A percentile compares a stretch with the other conserved stretches of the same genome.
Conservation (phyloP, 306 rosid species). For the Neltuma alba region DNA sequence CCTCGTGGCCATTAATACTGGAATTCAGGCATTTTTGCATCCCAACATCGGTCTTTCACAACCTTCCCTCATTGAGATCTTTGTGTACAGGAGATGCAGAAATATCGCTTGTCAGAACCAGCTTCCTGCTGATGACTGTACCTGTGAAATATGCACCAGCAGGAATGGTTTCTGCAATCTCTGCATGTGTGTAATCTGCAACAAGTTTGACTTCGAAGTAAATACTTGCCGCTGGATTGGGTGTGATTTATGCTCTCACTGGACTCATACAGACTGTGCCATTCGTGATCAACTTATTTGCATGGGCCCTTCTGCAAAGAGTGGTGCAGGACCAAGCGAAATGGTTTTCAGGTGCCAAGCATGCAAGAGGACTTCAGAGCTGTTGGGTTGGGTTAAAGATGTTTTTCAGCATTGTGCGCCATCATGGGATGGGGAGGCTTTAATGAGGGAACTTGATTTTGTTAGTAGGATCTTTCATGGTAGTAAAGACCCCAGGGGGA, state of each 20-base stretch:
- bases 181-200: constrained; percentile 97
- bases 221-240: constrained; percentile 99
- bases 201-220: constrained; percentile 98
- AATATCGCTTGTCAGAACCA: constrained; percentile 91
- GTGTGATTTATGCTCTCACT: constrained; percentile 94
- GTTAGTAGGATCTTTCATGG: constrained; percentile 91
- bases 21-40: constrained; percentile 95
- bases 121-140: constrained; percentile 95
- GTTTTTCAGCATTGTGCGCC: constrained; percentile 97
- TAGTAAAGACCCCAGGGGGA: constrained; percentile 88
- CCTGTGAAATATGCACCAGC: constrained; percentile 81
- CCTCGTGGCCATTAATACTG: constrained; percentile 89
- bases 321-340: constrained; percentile 78
- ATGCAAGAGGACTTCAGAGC: constrained; percentile 91
- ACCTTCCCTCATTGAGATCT: constrained; percentile 82
- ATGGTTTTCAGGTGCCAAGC: constrained; percentile 97
- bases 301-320: constrained; percentile 77
- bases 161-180: constrained; percentile 97
- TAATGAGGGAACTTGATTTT: constrained; percentile 88
- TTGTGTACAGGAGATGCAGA: constrained; percentile 89
- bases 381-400: constrained; percentile 98
- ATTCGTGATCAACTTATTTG: constrained; percentile 86
- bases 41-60: constrained; percentile 89
- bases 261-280: constrained; percentile 99
- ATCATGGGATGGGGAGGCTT: constrained; percentile 88